phyloP scores from a whole-genome alignment of 108 stramenopile genomes.

The Schizochytrium sp. region DNA sequence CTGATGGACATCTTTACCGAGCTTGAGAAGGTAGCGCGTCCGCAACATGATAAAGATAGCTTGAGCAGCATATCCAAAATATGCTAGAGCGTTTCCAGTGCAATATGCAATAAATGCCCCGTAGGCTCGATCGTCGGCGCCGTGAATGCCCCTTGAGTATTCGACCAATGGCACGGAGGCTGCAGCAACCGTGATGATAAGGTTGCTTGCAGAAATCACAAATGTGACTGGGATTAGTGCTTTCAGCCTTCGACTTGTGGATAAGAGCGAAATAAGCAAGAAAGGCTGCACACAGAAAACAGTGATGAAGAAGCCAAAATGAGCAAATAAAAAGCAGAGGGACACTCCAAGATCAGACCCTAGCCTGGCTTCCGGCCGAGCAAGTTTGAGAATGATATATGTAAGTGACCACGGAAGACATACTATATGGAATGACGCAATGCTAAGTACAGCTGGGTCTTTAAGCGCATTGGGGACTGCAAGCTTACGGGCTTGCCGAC shows the following conservation, averaged over 20 bases:
- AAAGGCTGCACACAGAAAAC: slow-evolving; percentile 29
- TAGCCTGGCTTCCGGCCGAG: slow-evolving; percentile 2
- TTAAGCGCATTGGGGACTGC: not conserved
- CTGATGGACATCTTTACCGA: not conserved
- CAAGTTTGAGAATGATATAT: slow-evolving; percentile 36
- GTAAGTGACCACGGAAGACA: not conserved
- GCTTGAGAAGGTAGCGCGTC: not conserved
- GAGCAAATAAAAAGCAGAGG: slow-evolving; percentile 12
- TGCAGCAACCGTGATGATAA: not conserved
- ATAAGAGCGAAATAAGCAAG: slow-evolving; percentile 5
- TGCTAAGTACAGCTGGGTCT: slow-evolving; percentile 46
- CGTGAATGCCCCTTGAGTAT: not conserved
- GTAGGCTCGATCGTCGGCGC: not conserved
- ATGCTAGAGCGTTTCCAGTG: slow-evolving; percentile 20
- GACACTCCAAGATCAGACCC: not conserved
- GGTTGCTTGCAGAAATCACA: not conserved
- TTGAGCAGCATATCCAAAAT: not conserved
- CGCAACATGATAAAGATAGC: not conserved
- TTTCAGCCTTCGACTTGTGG: not conserved
- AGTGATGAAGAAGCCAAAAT: slow-evolving; percentile 32
- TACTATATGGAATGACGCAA: slow-evolving; percentile 4
- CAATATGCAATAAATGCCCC: not conserved
- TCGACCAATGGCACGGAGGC: not conserved
- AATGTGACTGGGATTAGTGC: slow-evolving; percentile 27
- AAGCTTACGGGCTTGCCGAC: not conserved